These are phyloP conservation scores for Phaeosphaeriaceae sp. DNA, from an alignment of 2,329 filamentous ascomycete species.

Conservation along the genomic window DNA sequence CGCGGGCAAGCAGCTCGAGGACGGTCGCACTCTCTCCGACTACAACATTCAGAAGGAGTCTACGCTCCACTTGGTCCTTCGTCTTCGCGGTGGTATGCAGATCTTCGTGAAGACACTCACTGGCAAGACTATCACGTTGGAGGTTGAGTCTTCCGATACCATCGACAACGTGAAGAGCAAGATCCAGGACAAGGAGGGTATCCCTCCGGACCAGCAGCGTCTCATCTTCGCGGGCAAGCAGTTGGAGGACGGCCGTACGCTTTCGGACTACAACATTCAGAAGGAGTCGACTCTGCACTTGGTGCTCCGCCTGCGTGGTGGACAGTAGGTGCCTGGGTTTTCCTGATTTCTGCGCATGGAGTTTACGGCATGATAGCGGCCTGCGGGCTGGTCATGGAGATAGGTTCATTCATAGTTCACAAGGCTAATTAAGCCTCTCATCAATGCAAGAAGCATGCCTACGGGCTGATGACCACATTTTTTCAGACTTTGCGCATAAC, in stretches of 20 bases:
- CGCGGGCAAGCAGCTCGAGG: slow-evolving; percentile 94
- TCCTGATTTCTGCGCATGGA: slow-evolving; percentile 34
- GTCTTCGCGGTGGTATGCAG: slow-evolving; percentile 80
- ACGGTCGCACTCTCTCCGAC: slow-evolving; percentile 86
- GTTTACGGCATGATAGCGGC: slow-evolving; percentile 35
- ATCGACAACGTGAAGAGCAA: slow-evolving; percentile 96
- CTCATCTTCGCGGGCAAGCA: slow-evolving; percentile 95
- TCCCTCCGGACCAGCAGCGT: slow-evolving; percentile 93
- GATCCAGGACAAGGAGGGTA: slow-evolving; percentile 80
- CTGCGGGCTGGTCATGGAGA: slow-evolving; percentile 27
- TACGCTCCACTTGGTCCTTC: slow-evolving; percentile 83
- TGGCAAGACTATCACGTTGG: slow-evolving; percentile 92
- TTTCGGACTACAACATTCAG: slow-evolving; percentile 97
- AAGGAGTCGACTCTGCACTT: slow-evolving; percentile 71
- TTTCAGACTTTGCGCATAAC: slow-evolving; percentile 8
- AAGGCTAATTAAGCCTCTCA: slow-evolving; percentile 25
- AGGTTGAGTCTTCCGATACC: slow-evolving; percentile 87
- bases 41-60: slow-evolving; percentile 98
- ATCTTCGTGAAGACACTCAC: slow-evolving; percentile 66
- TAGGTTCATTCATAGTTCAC: slow-evolving; percentile 39
- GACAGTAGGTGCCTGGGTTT: slow-evolving; percentile 51
- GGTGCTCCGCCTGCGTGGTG: slow-evolving; percentile 67
- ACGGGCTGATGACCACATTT: slow-evolving; percentile 33
- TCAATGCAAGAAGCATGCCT: slow-evolving; percentile 42
- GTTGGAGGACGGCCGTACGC: slow-evolving; percentile 87